Evolutionary conservation across 2,329 filamentous ascomycete species (phyloP), one percentile per base, ranked within the genome.

Genomic region (Beauveria bassiana): DNA sequence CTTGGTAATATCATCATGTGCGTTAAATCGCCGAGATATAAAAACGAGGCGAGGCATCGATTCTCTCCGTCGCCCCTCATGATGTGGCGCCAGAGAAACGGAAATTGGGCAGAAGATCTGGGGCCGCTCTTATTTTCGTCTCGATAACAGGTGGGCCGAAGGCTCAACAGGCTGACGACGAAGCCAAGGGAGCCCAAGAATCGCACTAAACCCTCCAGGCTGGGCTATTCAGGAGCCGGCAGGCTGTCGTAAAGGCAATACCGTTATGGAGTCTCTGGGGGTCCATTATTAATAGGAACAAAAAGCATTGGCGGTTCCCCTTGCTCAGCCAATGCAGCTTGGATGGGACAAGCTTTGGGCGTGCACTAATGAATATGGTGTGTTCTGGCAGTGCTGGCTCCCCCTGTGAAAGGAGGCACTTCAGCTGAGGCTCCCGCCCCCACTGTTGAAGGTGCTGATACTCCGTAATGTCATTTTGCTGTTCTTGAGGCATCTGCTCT

Each of bases 381-480:
- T 47, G 16, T 24, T 42, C 55, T 24, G 20, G 34, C 16, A 31
- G 5, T 28, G 46, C 34, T 51, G 31, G 22, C 45, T 51, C 16
- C 34, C 12, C 14, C 2, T 47, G 20, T 47, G 6, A 16, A 51
- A 47, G 28, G 24, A 51, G 46, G 24, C 14, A 43, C 9, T 38
- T 59, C 56, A 59, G 56, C 56, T 59, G 56, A 51, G 56, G 56
- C 56, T 59, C 47, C 16, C 14, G 22, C 8, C 56, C 46, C 56
- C 47, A 31, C 47, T 7, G 5, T 22, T 18, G 31, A 43, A 20
- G 42, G 42, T 6, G 22, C 42, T 20, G 34, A 18, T 20, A 26
- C 24, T 26, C 24, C 24, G 24, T 26, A 16, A 12, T 40, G 20
- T 4, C 10, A 16, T 16, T 16, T 7, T 22, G 22, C 45, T 49